Base-by-base conservation (phyloP, 306 rosid genomes). In the Prunus salicina region DNA sequence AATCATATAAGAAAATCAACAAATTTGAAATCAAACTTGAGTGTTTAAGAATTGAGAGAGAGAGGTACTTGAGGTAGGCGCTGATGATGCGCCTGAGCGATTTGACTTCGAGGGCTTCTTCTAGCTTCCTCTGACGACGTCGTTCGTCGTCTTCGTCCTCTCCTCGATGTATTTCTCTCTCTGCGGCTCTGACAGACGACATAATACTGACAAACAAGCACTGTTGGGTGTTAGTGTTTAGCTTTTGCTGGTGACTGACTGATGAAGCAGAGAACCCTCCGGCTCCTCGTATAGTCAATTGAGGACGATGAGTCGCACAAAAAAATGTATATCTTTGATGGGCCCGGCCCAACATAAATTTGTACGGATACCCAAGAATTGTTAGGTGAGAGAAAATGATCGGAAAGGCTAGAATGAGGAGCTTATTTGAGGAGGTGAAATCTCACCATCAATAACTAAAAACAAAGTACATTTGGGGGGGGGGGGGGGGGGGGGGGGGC, bases 81-180 rank as follows among this genome's bases (percentile, higher is more conserved):
- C 96, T 85, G 74, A 92, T 62, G 81, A 95, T 95, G 75, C 98
- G 98, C 76, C 93, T 65, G 18, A 95, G 96, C 43, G 98, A 95
- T 77, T 95, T 84, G 75, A 90, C 81, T 86, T 95, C 98, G 34
- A 90, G 96, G 67, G 88, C 93, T 88, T 92, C 98, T 85, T 95
- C 98, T 12, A 84, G 91, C 88, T 90, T 84, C 83, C 83, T 71
- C 73, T 72, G 96, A 66, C 87, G 98, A 51, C 76, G 87, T 67
- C 80, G 86, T 49, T 87, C 88, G 43, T 80, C 97, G 55, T 81
- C 91, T 28, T 67, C 78, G 30, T 49, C 69, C 12, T 43, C 80
- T 27, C 4, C 65, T 57, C 73, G 84, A 45, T 73, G 66, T 80
- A 77, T 74, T n/a, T 46, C 27, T 47, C 24, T 49, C 27, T 47